These are phyloP conservation scores for Phoenix dactylifera DNA, from an alignment of 176 grass and related monocot genomes.

Conservation along the genomic window DNA sequence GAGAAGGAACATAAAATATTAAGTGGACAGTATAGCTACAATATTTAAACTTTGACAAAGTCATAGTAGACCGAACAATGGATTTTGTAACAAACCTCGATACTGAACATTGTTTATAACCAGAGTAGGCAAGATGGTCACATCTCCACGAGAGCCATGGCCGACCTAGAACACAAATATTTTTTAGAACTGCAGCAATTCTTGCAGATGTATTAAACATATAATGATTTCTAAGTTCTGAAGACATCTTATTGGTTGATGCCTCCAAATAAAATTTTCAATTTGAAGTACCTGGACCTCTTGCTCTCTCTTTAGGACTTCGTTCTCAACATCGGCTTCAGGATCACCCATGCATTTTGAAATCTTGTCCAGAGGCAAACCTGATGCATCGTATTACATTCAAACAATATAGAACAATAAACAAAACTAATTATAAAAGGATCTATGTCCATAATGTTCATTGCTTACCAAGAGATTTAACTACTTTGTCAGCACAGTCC, in stretches of 20 bases:
- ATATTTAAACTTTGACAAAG: too few species aligned
- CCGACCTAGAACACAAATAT: not conserved
- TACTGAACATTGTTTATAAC: constrained; percentile 9
- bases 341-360: constrained; percentile 2
- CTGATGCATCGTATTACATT: not conserved
- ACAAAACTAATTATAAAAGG: too few species aligned
- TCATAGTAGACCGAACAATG: not conserved
- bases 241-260: too few species aligned
- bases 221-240: too few species aligned
- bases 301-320: constrained; percentile 3
- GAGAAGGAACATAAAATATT: too few species aligned
- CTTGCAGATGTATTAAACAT: too few species aligned
- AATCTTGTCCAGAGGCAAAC: not conserved
- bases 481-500: constrained; percentile 47
- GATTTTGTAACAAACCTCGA: constrained; percentile 2
- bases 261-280: not conserved
- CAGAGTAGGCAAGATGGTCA: constrained; percentile 8
- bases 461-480: constrained; percentile 48
- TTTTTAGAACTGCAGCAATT: not conserved
- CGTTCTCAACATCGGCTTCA: constrained; percentile 6
- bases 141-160: constrained; percentile 1
- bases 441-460: too few species aligned
- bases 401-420: not conserved
- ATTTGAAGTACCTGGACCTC: not conserved
- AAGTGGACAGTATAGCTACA: too few species aligned